phyloP scores from a whole-genome alignment of 768 basidiomycete species.

The Leccinum uliginosum region DNA sequence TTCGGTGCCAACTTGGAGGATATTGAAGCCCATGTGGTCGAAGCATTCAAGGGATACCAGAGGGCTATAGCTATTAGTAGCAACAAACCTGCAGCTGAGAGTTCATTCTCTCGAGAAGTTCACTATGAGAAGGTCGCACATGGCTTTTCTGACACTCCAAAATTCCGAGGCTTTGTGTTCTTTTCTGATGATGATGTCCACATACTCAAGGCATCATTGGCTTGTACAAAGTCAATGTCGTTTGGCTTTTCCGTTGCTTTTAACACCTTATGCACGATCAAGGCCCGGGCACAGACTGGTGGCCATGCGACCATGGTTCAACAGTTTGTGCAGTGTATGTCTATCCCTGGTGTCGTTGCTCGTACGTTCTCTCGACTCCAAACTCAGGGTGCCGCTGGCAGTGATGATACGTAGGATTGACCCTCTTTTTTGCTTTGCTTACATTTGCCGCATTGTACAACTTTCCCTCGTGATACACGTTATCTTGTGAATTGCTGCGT shows the following conservation, averaged over 20 bases:
- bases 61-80: conserved; percentile 5
- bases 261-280: conserved; percentile 47
- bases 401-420: conserved; percentile 5
- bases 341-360: conserved; percentile 14
- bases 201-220: conserved; percentile 51
- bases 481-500: not conserved
- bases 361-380: conserved; percentile 18
- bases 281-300: conserved; percentile 37
- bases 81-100: not conserved
- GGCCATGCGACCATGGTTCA: conserved; percentile 19
- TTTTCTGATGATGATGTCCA: conserved; percentile 34
- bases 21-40: conserved; percentile 39
- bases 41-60: conserved; percentile 16
- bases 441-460: not conserved
- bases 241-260: conserved; percentile 60
- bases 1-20: conserved; percentile 35
- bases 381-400: no score
- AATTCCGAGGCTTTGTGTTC: conserved; percentile 17
- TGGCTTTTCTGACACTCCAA: conserved; percentile 24
- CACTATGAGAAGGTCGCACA: conserved; percentile 25
- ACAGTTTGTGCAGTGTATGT: conserved; percentile 24
- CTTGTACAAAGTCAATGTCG: conserved; percentile 30
- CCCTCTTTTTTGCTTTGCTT: not conserved
- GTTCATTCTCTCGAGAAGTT: not conserved
- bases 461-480: not conserved